A percentile compares a stretch with the other conserved stretches of the same genome.
Evolutionary conservation across 1,284 basidiomycete species (phyloP).

Genomic region (Cutaneotrichosporon spelunceum): DNA sequence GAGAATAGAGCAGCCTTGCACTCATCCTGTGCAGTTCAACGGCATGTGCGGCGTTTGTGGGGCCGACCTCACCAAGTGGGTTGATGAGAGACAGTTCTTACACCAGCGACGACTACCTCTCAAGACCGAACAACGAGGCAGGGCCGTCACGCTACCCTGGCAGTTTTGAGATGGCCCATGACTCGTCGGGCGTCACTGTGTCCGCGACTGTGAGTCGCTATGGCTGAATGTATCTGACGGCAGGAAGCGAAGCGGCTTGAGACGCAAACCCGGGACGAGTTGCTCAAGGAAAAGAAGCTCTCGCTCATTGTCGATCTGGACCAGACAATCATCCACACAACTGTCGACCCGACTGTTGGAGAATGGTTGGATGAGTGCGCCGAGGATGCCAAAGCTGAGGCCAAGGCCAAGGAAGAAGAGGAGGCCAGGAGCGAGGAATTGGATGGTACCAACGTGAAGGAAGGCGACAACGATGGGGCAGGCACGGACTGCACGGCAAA

Average conservation of each 20-base stretch:
- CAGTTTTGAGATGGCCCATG: conserved; percentile 49
- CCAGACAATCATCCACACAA: conserved; percentile 98
- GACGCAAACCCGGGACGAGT: conserved; percentile 69
- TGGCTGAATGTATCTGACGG: conserved; percentile 6
- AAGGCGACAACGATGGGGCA: conserved; percentile 49
- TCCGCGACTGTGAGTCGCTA: conserved; percentile 42
- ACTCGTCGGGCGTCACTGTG: conserved; percentile 52
- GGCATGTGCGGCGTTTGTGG: conserved; percentile 92
- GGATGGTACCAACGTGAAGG: conserved; percentile 53
- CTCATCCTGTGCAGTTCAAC: conserved; percentile 85
- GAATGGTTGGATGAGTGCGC: conserved; percentile 88
- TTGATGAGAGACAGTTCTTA: conserved; percentile 17
- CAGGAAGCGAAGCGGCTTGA: conserved; percentile 88
- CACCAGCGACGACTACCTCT: conserved; percentile 75
- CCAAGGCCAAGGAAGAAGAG: conserved; percentile 15
- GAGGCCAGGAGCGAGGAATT: conserved; percentile 34
- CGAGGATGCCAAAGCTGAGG: conserved; percentile 34
- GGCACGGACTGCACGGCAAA: conserved; percentile 14
- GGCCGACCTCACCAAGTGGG: conserved; percentile 86
- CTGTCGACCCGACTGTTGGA: conserved; percentile 95
- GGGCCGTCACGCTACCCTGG: conserved; percentile 38
- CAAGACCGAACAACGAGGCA: conserved; percentile 66
- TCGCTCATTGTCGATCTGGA: conserved; percentile 97
- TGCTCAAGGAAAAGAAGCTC: conserved; percentile 73
- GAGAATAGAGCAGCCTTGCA: conserved; percentile 76